Evolutionary conservation across 768 basidiomycete genomes (phyloP).

Genomic region (Panaeolus cyanescens): DNA sequence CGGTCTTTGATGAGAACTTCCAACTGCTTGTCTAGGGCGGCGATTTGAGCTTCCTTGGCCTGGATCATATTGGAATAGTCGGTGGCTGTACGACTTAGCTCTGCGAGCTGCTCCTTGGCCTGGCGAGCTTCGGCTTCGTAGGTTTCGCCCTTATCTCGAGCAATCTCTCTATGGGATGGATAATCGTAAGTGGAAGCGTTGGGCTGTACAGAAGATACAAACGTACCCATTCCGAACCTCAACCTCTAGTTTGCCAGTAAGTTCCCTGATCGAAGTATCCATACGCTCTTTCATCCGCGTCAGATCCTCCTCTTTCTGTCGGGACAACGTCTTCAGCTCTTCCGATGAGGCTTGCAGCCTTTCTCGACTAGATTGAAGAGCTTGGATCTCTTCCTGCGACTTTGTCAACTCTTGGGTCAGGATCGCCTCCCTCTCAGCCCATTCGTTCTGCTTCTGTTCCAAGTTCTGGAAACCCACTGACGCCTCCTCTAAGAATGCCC

Average conservation of each 20-base stretch:
- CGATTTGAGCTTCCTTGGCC: constrained; percentile 75
- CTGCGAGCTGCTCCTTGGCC: constrained; percentile 74
- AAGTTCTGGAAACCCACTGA: constrained; percentile 83
- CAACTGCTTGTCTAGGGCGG: constrained; percentile 53
- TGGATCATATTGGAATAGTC: constrained; percentile 78
- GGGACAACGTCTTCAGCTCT: constrained; percentile 67
- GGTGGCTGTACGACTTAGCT: constrained; percentile 73
- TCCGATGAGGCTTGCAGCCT: constrained; percentile 66
- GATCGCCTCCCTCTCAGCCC: constrained; percentile 64
- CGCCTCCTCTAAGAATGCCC: constrained; percentile 78
- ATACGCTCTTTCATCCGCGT: constrained; percentile 72
- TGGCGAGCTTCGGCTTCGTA: constrained; percentile 72
- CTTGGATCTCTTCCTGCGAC: constrained; percentile 61
- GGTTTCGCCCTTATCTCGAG: constrained; percentile 58
- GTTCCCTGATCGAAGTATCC: constrained; percentile 61
- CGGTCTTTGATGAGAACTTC: constrained; percentile 56
- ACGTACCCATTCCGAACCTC: constrained; percentile 69
- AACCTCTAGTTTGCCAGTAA: constrained; percentile 68
- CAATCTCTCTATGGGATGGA: constrained; percentile 51
- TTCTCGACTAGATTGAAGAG: constrained; percentile 57
- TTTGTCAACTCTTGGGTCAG: constrained; percentile 57
- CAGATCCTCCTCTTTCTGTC: constrained; percentile 82
- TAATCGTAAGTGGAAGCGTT: constrained; percentile 4
- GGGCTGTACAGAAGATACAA: neutral
- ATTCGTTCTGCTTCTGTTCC: constrained; percentile 74